Conservation (phyloP, 768 basidiomycete genomes). For the Sistotremastrum suecicum region DNA sequence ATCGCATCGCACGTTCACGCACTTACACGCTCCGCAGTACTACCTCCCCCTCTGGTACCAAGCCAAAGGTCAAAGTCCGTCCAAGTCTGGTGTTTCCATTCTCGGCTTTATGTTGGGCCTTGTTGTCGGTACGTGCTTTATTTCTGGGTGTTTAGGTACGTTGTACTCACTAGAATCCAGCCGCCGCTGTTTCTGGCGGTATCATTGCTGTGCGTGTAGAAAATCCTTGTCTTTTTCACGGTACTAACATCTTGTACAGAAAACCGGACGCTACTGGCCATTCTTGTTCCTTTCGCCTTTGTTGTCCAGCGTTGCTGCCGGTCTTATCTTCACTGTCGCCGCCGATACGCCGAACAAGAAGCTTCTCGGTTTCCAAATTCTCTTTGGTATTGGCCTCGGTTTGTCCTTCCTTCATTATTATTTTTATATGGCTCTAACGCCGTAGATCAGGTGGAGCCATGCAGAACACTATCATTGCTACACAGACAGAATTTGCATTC, state of each 20-base stretch:
- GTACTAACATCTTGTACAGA: not conserved
- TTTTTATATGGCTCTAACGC: not conserved
- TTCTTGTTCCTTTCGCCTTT: constrained; percentile 19
- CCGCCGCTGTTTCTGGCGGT: constrained; percentile 14
- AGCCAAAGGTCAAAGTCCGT: constrained; percentile 19
- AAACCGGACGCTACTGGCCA: constrained; percentile 19
- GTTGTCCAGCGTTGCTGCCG: constrained; percentile 19
- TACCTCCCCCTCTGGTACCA: constrained; percentile 18
- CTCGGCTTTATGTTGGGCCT: constrained; percentile 23
- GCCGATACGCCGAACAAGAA: constrained; percentile 10
- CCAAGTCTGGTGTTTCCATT: constrained; percentile 25
- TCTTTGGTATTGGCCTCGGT: constrained; percentile 26
- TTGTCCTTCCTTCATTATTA: too few relatives aligned
- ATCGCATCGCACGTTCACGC: not conserved
- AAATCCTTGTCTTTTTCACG: not conserved
- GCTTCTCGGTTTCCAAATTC: constrained; percentile 23
- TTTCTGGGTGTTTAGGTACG: not conserved
- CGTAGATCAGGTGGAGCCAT: constrained; percentile 7
- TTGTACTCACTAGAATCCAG: not conserved
- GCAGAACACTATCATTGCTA: constrained; percentile 7
- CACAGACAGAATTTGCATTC: constrained; percentile 13
- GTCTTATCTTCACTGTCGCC: constrained; percentile 22
- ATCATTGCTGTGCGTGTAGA: constrained; percentile 12
- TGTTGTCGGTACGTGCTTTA: constrained; percentile 6
- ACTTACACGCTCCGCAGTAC: not conserved